phyloP scores from a whole-genome alignment of 495 filamentous ascomycete species.

The Elasticomyces elasticus region DNA sequence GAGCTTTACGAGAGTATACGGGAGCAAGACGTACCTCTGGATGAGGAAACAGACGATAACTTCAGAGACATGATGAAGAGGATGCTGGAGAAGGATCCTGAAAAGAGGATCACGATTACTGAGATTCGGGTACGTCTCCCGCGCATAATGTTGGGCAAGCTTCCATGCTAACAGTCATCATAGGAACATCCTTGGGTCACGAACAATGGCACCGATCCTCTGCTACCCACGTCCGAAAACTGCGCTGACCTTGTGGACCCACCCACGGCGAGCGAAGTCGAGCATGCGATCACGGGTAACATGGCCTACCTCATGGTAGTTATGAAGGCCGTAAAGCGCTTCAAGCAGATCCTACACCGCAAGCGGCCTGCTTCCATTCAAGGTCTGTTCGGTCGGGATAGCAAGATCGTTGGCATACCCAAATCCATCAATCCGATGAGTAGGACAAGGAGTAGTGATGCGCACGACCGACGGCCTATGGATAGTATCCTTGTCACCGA shows the following conservation, averaged over 20 bases:
- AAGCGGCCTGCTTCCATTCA: slow-evolving; percentile 40
- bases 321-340: slow-evolving; percentile 83
- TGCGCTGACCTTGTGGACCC: slow-evolving; percentile 65
- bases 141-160: not conserved
- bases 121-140: slow-evolving; percentile 59
- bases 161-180: slow-evolving; percentile 2
- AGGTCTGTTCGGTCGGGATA: slow-evolving; percentile 47
- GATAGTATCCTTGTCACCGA: slow-evolving; percentile 41
- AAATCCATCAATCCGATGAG: slow-evolving; percentile 43
- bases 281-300: slow-evolving; percentile 79
- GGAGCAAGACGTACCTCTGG: slow-evolving; percentile 43
- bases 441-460: slow-evolving; percentile 42
- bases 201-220: slow-evolving; percentile 62
- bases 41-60: slow-evolving; percentile 31
- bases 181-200: slow-evolving; percentile 96
- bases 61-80: slow-evolving; percentile 29
- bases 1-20: slow-evolving; percentile 86
- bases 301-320: slow-evolving; percentile 76
- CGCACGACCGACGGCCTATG: slow-evolving; percentile 41
- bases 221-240: slow-evolving; percentile 78
- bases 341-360: slow-evolving; percentile 54
- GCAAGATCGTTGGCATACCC: slow-evolving; percentile 44
- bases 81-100: slow-evolving; percentile 42
- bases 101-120: slow-evolving; percentile 69
- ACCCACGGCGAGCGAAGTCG: slow-evolving; percentile 81